phyloP scores from a whole-genome alignment of 169 alveolate genomes.

The Cryptosporidium sp. region DNA sequence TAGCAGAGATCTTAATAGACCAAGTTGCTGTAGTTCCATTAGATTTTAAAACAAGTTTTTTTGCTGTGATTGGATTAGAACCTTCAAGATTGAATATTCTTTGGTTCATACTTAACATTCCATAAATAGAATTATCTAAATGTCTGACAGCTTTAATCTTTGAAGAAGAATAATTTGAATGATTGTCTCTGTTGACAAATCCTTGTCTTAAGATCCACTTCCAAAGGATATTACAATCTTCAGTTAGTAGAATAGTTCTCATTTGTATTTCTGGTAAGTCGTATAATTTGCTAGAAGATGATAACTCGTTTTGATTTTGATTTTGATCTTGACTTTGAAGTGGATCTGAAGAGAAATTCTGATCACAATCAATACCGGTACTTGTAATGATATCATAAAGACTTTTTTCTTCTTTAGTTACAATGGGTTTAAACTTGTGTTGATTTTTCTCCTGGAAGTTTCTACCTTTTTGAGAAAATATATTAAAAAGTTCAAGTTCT shows the following conservation, averaged over 20 bases:
- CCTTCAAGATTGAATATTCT: constrained; percentile 81
- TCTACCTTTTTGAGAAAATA: not conserved
- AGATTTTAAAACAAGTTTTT: constrained; percentile 70
- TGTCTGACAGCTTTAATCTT: constrained; percentile 18
- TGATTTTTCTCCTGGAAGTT: not conserved
- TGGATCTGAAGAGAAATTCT: not conserved
- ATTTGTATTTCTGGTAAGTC: constrained; percentile 44
- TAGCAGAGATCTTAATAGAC: constrained; percentile 80
- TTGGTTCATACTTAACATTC: constrained; percentile 70
- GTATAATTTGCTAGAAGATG: not conserved
- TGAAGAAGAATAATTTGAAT: not conserved
- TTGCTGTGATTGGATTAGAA: constrained; percentile 79
- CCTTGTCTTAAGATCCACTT: constrained; percentile 46
- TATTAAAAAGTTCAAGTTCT: not conserved
- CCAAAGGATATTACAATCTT: constrained; percentile 58
- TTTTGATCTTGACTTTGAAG: not conserved
- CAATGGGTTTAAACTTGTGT: not conserved
- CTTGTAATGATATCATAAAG: constrained; percentile 22
- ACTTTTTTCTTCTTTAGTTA: not conserved
- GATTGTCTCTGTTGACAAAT: not conserved
- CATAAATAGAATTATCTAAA: constrained; percentile 64
- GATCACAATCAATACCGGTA: constrained; percentile 27
- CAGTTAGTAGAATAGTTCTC: constrained; percentile 21
- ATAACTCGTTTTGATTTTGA: not conserved
- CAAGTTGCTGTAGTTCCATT: constrained; percentile 79